Percentiles rank a stretch among this genome's conserved stretches.
These are phyloP conservation scores for Saccharomycopsis phalli DNA, from an alignment of 1,139 yeast genomes.

Conservation along the genomic window DNA sequence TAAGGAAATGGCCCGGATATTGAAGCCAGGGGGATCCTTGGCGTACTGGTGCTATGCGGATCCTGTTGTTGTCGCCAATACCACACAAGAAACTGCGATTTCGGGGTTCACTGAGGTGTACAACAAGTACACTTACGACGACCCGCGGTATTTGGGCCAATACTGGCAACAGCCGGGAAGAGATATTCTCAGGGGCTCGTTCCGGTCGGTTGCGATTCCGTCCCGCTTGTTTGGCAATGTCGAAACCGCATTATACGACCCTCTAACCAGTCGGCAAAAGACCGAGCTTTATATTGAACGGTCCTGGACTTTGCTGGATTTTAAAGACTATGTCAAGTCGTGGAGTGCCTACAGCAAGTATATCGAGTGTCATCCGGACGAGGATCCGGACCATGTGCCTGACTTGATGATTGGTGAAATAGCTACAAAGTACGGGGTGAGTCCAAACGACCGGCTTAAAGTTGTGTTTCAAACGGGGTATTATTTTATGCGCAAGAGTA, in stretches of 20 bases:
- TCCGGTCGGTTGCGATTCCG: conserved; percentile 39
- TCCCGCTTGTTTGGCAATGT: conserved; percentile 33
- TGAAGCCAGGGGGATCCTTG: conserved; percentile 54
- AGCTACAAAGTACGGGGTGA: conserved; percentile 32
- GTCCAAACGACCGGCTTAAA: conserved; percentile 32
- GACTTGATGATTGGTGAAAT: conserved; percentile 29
- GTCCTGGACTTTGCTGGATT: conserved; percentile 35
- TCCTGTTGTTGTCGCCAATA: conserved; percentile 40
- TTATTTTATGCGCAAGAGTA: conserved; percentile 32
- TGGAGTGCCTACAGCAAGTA: conserved; percentile 69
- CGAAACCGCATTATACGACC: conserved; percentile 32
- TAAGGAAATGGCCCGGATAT: conserved; percentile 37
- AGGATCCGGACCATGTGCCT: conserved; percentile 1
- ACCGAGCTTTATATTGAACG: conserved; percentile 36
- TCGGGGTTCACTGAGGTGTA: conserved; percentile 30
- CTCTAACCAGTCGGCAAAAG: conserved; percentile 24
- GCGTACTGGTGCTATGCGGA: conserved; percentile 79
- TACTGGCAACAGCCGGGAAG: conserved; percentile 76
- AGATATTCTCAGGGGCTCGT: conserved; percentile 37
- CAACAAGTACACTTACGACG: conserved; percentile 30
- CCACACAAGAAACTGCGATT: conserved; percentile 37
- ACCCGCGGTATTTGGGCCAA: conserved; percentile 48
- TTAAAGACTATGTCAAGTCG: conserved; percentile 45
- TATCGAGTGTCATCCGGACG: conserved; percentile 30
- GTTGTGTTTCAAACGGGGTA: conserved; percentile 47